Evolutionary conservation across 225 moss, liverwort and hornwort species (phyloP).

Genomic region (Polytrichum commune): DNA sequence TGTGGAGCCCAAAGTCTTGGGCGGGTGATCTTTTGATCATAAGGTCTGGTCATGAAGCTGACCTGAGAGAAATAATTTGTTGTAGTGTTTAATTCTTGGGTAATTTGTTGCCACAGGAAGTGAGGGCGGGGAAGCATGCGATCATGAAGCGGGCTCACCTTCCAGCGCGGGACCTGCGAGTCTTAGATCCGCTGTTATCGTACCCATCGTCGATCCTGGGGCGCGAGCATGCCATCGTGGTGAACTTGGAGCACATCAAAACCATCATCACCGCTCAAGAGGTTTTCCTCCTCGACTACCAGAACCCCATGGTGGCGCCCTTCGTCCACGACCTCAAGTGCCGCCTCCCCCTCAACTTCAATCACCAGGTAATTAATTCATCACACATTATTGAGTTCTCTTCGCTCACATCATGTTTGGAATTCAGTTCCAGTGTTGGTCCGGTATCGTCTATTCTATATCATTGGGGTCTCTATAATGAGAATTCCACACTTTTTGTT

Average conservation of each 20-base stretch:
- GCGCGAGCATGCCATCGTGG: constrained; percentile 61
- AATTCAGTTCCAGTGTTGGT: neutral
- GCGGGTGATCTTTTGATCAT: too few relatives aligned
- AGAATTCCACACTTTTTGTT: too few relatives aligned
- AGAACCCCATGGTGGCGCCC: constrained; percentile 23
- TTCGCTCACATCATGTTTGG: neutral
- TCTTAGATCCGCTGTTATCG: constrained; percentile 45
- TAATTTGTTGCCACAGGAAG: constrained; percentile 27
- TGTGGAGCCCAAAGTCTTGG: too few relatives aligned
- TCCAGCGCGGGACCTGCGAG: constrained; percentile 48
- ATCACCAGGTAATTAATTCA: neutral
- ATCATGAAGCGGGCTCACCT: constrained; percentile 48
- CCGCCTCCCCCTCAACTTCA: constrained; percentile 30
- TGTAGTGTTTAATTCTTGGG: too few relatives aligned
- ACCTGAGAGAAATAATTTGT: too few relatives aligned
- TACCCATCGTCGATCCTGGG: constrained; percentile 55
- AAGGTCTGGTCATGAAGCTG: too few relatives aligned
- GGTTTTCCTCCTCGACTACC: constrained; percentile 35
- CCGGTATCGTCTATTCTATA: neutral
- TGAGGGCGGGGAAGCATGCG: constrained; percentile 39
- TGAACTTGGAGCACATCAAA: constrained; percentile 63
- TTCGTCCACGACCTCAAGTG: constrained; percentile 37
- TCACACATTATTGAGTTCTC: constrained; percentile 8
- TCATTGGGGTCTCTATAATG: too few relatives aligned
- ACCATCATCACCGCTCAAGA: constrained; percentile 55